Evolutionary conservation across 306 rosid genomes (phyloP).

Genomic region (Crotalaria pallida): DNA sequence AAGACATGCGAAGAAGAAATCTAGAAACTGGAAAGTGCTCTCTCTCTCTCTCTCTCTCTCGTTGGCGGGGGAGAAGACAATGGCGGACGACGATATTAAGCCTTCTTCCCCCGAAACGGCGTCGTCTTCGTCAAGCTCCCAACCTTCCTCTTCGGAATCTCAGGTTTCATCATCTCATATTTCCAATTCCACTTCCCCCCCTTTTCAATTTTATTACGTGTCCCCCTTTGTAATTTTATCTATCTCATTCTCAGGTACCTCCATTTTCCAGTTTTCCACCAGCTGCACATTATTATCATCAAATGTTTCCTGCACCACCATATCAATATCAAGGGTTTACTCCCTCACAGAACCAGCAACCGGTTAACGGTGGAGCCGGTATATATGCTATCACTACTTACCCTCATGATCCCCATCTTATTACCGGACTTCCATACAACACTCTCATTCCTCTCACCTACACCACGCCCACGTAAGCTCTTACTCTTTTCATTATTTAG

Average conservation of each 20-base stretch:
- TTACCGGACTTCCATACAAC: constrained; percentile 46
- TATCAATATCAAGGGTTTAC: constrained; percentile 3
- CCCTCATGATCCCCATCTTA: constrained; percentile 40
- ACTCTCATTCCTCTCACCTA: constrained; percentile 59
- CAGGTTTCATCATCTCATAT: background rate
- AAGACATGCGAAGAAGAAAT: too few relatives aligned
- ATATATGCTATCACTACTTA: constrained; percentile 55
- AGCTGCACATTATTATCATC: constrained; percentile 46
- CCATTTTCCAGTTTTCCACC: background rate
- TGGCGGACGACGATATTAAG: constrained; percentile 37
- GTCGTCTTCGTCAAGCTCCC: constrained; percentile 28
- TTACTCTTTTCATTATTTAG: background rate
- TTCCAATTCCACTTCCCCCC: too few relatives aligned
- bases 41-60: too few relatives aligned
- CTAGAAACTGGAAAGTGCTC: too few relatives aligned
- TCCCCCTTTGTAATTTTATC: too few relatives aligned
- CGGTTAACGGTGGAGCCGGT: constrained; percentile 55
- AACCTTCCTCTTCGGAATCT: background rate
- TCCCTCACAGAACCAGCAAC: constrained; percentile 41
- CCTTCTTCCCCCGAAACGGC: constrained; percentile 3
- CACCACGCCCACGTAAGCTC: constrained; percentile 51
- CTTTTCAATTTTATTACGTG: background rate
- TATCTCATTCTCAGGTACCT: background rate
- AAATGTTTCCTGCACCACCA: constrained; percentile 34
- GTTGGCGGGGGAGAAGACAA: background rate